Evolutionary conservation across 805 yeast species (phyloP).

Genomic region (Torulaspora maleeae): DNA sequence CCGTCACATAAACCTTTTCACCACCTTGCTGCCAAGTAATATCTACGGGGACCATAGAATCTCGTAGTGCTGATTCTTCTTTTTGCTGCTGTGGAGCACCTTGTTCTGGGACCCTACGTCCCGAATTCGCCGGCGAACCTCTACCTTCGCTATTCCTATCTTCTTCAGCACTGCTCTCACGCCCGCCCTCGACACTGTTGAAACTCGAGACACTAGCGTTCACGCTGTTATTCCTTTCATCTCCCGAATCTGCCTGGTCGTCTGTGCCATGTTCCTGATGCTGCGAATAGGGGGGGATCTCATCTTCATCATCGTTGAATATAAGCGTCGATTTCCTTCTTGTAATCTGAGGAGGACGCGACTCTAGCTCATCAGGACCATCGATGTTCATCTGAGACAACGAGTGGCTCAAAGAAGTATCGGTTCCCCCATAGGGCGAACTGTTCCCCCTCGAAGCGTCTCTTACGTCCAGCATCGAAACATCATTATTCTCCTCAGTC

Average conservation of each 20-base stretch:
- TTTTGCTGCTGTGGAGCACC: constrained; percentile 6
- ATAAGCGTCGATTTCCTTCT: constrained; percentile 69
- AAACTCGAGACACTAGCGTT: constrained; percentile 3
- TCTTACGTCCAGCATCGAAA: constrained; percentile 29
- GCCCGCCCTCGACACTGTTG: not conserved
- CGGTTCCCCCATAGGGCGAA: constrained; percentile 4
- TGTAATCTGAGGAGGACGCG: constrained; percentile 24
- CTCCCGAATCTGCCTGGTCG: constrained; percentile 6
- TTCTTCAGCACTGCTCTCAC: not conserved
- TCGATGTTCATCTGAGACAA: constrained; percentile 37
- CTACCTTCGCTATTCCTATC: not conserved
- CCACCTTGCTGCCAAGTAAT: constrained; percentile 98
- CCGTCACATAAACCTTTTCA: constrained; percentile 88
- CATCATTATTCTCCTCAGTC: constrained; percentile 23
- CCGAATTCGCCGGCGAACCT: constrained; percentile 1
- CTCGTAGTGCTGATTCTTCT: constrained; percentile 6
- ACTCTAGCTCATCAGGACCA: constrained; percentile 22
- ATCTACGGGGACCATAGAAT: constrained; percentile 48
- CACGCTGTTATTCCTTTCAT: not conserved
- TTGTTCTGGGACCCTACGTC: not conserved
- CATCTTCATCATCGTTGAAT: constrained; percentile 61
- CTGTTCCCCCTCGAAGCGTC: constrained; percentile 18
- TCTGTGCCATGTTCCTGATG: constrained; percentile 11
- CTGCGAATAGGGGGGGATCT: constrained; percentile 12
- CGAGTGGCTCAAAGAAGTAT: constrained; percentile 25